Conservation (phyloP, 257 asterid species). For the Avicennia marina region DNA sequence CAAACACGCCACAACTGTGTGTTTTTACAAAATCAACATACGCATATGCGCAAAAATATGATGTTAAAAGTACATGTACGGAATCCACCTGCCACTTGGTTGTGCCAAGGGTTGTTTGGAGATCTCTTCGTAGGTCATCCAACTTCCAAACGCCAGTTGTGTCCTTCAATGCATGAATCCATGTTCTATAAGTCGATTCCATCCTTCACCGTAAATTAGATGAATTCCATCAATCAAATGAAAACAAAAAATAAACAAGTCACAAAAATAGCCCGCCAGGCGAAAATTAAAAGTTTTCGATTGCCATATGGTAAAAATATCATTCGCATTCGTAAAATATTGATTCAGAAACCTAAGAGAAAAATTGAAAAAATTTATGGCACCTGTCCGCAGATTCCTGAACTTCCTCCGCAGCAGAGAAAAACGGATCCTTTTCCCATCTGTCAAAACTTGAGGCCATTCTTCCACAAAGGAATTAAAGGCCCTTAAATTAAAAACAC, state of each 20-base stretch:
- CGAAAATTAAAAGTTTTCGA: background rate
- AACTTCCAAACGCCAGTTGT: slow-evolving; percentile 53
- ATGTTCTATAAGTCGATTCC: slow-evolving; percentile 88
- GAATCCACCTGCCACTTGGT: slow-evolving; percentile 87
- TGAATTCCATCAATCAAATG: background rate
- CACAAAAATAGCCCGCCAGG: no score
- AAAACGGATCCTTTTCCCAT: slow-evolving; percentile 96
- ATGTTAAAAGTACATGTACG: background rate
- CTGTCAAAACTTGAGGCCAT: slow-evolving; percentile 75
- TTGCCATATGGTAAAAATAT: background rate
- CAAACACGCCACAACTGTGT: background rate
- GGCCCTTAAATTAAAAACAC: slow-evolving; percentile 15
- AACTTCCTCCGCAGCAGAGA: slow-evolving; percentile 92
- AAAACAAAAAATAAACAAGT: background rate
- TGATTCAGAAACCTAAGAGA: background rate
- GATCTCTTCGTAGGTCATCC: slow-evolving; percentile 74
- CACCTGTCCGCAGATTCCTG: slow-evolving; percentile 96
- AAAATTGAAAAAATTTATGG: background rate
- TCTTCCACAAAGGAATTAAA: no score
- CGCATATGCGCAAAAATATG: no score
- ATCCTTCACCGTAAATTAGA: slow-evolving; percentile 47
- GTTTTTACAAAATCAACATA: no score
- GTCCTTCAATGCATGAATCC: slow-evolving; percentile 76
- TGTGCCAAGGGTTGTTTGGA: slow-evolving; percentile 76
- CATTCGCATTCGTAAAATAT: slow-evolving; percentile 6